These are phyloP conservation scores for Silene vulgaris DNA, from an alignment of 179 eudicot species.

Conservation along the genomic window DNA sequence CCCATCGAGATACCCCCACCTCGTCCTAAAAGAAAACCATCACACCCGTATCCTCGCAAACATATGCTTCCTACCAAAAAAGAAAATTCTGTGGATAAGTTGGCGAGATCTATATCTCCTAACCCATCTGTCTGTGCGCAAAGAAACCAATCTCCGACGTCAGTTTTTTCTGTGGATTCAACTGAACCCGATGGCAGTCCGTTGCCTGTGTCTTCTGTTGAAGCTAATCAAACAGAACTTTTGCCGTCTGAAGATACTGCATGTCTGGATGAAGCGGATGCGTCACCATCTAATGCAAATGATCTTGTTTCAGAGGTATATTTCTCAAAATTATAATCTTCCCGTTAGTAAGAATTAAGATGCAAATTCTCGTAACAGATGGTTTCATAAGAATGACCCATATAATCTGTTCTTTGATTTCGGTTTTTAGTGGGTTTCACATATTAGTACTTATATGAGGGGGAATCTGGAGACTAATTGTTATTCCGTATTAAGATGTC, in stretches of 20 bases:
- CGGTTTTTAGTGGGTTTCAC: neutral
- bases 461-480: neutral
- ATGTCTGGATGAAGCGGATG: slow-evolving; percentile 18
- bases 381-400: no score
- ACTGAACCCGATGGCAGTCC: slow-evolving; percentile 25
- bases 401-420: no score
- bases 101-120: slow-evolving; percentile 31
- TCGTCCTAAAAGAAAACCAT: slow-evolving; percentile 47
- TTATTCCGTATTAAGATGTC: neutral
- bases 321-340: slow-evolving; percentile 3
- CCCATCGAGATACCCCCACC: slow-evolving; percentile 48
- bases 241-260: slow-evolving; percentile 16
- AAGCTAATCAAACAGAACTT: slow-evolving; percentile 22
- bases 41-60: slow-evolving; percentile 51
- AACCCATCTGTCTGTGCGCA: slow-evolving; percentile 35
- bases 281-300: slow-evolving; percentile 13
- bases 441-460: neutral
- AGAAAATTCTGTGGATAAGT: slow-evolving; percentile 26
- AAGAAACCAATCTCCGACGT: slow-evolving; percentile 71
- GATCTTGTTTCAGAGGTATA: slow-evolving; percentile 32
- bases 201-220: slow-evolving; percentile 47
- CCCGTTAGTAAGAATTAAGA: neutral
- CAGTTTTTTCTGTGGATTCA: slow-evolving; percentile 48
- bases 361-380: no score
- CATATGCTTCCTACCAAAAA: slow-evolving; percentile 25